phyloP scores from a whole-genome alignment of 805 yeast species.

The Zygoascus tannicola region DNA sequence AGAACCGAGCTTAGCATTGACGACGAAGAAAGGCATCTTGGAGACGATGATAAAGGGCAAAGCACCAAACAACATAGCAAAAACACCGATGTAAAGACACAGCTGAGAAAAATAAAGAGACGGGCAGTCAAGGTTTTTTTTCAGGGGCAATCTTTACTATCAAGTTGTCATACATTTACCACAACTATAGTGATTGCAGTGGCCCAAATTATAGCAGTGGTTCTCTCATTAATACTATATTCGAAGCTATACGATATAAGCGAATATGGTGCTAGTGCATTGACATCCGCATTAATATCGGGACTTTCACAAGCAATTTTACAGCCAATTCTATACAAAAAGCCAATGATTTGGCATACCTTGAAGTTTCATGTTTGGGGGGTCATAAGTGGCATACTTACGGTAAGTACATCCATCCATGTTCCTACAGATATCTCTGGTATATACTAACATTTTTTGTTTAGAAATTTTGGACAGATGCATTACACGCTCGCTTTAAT shows the following conservation, averaged over 20 bases:
- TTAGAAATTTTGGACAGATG: conserved; percentile 29
- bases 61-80: too few relatives aligned
- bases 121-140: too few relatives aligned
- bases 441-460: too few relatives aligned
- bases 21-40: not conserved
- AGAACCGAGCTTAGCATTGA: not conserved
- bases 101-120: too few relatives aligned
- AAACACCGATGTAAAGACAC: too few relatives aligned
- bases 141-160: too few relatives aligned
- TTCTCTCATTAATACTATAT: conserved; percentile 18
- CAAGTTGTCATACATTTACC: too few relatives aligned
- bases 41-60: not conserved
- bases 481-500: conserved; percentile 19
- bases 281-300: conserved; percentile 23
- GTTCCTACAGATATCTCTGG: too few relatives aligned
- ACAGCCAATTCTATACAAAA: conserved; percentile 17
- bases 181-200: too few relatives aligned
- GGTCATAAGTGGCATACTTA: conserved; percentile 28
- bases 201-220: conserved; percentile 18
- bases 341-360: conserved; percentile 8
- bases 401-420: too few relatives aligned
- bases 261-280: conserved; percentile 26
- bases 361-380: conserved; percentile 32
- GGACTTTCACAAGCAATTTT: conserved; percentile 28
- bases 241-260: conserved; percentile 19